phyloP scores from a whole-genome alignment of 2,329 filamentous ascomycete species.

The Cordyceps militaris region DNA sequence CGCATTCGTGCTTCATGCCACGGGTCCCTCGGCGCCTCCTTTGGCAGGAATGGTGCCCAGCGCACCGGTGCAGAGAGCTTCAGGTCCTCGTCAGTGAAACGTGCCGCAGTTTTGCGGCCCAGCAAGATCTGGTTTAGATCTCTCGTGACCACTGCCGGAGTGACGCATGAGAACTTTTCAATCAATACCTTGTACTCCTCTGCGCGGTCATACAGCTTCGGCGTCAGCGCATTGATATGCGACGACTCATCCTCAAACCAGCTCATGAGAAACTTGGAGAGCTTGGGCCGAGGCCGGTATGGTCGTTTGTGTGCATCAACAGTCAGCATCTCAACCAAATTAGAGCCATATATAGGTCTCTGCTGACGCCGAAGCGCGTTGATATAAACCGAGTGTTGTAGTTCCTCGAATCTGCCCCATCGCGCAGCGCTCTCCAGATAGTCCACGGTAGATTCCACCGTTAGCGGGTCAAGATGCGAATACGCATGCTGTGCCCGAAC shows the following conservation, averaged over 20 bases:
- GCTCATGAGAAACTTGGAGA: conserved; percentile 56
- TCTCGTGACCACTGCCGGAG: conserved; percentile 76
- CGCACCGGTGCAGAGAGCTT: conserved; percentile 49
- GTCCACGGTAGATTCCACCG: conserved; percentile 60
- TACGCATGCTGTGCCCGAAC: conserved; percentile 49
- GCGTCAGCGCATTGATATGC: conserved; percentile 59
- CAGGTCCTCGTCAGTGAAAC: conserved; percentile 50
- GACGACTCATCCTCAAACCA: conserved; percentile 70
- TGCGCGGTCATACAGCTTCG: conserved; percentile 66
- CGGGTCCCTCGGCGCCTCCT: conserved; percentile 59
- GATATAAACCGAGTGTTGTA: conserved; percentile 74
- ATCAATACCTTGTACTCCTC: conserved; percentile 66
- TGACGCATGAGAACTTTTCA: conserved; percentile 85
- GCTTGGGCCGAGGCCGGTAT: conserved; percentile 51
- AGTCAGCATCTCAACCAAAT: conserved; percentile 67
- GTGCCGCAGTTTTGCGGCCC: conserved; percentile 50
- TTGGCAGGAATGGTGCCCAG: conserved; percentile 50
- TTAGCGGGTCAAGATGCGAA: conserved; percentile 54
- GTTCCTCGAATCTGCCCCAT: conserved; percentile 65
- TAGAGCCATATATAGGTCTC: conserved; percentile 72
- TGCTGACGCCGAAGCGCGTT: conserved; percentile 76
- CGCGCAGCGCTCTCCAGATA: conserved; percentile 66
- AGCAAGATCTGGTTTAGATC: conserved; percentile 65
- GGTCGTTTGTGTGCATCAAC: conserved; percentile 54
- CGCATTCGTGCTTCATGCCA: conserved; percentile 93